Evolutionary conservation across 2,329 filamentous ascomycete species (phyloP), one percentile per base, ranked within the genome.

Genomic region (Pseudocercospora cruenta): DNA sequence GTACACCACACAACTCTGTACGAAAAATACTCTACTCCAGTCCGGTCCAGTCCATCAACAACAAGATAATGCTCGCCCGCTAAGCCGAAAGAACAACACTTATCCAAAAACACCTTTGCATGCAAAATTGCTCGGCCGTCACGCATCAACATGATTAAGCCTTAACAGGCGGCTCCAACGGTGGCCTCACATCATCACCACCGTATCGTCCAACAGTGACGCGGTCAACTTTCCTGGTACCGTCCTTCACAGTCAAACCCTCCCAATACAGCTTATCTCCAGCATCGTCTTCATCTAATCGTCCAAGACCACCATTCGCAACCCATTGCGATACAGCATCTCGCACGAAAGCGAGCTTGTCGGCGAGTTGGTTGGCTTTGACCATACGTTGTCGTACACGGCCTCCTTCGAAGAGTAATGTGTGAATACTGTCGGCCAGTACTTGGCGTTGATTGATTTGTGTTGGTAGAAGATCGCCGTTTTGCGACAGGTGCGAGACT

Each of bases 301-400:
- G 77, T 2, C 91, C 91, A 33, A 94, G 79, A 1, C 91, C 91
- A 2, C 87, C 88, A 71, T 90, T 89, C 63, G 76, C 73, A 12
- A 88, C 86, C 91, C 91, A 94, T 76, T 92, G 90, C 69, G 85
- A 85, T 10, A 93, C 84, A 16, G 92, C 85, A 60, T 84, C 80
- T 70, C 85, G 84, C 72, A 94, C 87, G 75, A 94, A 94, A 66
- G 88, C 85, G 64, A 94, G 85, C 81, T 94, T 94, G 72, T 83
- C 84, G 36, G 89, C 87, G 75, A 94, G 87, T 70, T 89, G 86
- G 76, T 94, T 94, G 47, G 90, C 89, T 21, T 86, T 84, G 0
- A 91, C 89, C 63, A 92, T 65, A 47, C 73, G 71, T 71, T 73
- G 83, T 82, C 62, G 82, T 80, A 69, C 80, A 80, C 64, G 60